phyloP scores from a whole-genome alignment of 768 basidiomycete species.

The Cystofilobasidium bisporidii region DNA sequence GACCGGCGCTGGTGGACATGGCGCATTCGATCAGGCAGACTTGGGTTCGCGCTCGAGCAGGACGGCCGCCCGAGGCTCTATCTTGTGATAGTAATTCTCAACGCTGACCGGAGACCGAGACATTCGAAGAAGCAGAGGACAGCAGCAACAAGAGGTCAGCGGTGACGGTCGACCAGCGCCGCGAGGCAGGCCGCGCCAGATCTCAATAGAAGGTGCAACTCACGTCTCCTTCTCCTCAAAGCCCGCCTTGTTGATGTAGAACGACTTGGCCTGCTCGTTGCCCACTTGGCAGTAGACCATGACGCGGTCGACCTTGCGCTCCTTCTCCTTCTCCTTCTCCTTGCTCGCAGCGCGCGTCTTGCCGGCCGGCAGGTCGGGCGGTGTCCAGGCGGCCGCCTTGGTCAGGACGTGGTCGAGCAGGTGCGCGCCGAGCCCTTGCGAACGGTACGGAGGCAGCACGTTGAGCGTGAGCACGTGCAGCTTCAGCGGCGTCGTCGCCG shows the following conservation, averaged over 20 bases:
- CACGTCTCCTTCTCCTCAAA: constrained; percentile 19
- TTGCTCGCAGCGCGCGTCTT: not conserved
- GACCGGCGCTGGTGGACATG: no score
- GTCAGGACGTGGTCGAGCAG: constrained; percentile 21
- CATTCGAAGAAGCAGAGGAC: no score
- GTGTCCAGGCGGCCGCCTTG: constrained; percentile 11
- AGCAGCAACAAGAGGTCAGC: no score
- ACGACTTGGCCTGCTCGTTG: constrained; percentile 22
- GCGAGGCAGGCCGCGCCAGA: no score
- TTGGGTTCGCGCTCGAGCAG: constrained; percentile 1
- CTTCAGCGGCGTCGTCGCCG: constrained; percentile 10
- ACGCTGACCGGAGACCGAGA: not conserved
- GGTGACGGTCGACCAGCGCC: no score
- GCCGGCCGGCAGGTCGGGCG: not conserved
- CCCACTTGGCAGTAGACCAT: constrained; percentile 27
- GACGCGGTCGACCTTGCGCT: constrained; percentile 17
- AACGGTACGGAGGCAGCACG: constrained; percentile 27
- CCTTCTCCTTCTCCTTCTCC: not conserved
- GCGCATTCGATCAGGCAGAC: not conserved
- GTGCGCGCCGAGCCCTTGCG: constrained; percentile 23
- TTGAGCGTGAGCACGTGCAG: constrained; percentile 29
- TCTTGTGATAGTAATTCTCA: constrained; percentile 21
- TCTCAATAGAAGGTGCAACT: no score
- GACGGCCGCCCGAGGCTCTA: constrained; percentile 19
- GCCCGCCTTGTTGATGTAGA: constrained; percentile 11